Conservation (phyloP, 371 early-diverging fungal species). For the Dichotomocladium elegans region DNA sequence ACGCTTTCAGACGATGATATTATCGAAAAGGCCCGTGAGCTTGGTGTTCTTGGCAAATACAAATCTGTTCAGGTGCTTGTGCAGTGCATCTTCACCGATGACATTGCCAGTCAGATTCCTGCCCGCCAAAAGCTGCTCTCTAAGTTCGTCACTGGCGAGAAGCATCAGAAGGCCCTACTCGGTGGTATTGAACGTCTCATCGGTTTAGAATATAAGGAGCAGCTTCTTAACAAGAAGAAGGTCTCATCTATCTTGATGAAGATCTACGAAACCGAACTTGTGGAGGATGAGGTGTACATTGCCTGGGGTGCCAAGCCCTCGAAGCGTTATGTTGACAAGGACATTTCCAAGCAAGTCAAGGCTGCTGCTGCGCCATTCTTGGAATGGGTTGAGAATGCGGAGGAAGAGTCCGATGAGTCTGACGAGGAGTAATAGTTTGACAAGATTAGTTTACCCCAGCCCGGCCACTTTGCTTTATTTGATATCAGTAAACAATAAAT, state of each 20-base stretch:
- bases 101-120: slow-evolving; percentile 56
- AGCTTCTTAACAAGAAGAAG: slow-evolving; percentile 72
- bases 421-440: slow-evolving; percentile 34
- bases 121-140: slow-evolving; percentile 64
- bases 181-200: slow-evolving; percentile 93
- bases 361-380: slow-evolving; percentile 87
- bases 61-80: slow-evolving; percentile 71
- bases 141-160: slow-evolving; percentile 72
- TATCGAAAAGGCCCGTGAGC: slow-evolving; percentile 71
- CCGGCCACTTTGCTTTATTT: no score
- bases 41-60: slow-evolving; percentile 74
- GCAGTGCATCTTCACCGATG: slow-evolving; percentile 70
- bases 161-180: slow-evolving; percentile 83
- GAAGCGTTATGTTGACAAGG: slow-evolving; percentile 87
- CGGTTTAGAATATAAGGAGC: slow-evolving; percentile 58
- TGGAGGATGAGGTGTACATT: slow-evolving; percentile 87
- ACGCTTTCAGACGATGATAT: slow-evolving; percentile 64
- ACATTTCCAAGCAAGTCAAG: slow-evolving; percentile 72
- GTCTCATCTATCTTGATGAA: slow-evolving; percentile 80
- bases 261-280: slow-evolving; percentile 85
- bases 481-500: no score
- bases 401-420: slow-evolving; percentile 43
- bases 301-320: slow-evolving; percentile 89
- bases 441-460: no score
- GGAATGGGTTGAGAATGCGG: slow-evolving; percentile 79